Conservation (phyloP, 352 stramenopile species). For the Phytophthora lateralis region DNA sequence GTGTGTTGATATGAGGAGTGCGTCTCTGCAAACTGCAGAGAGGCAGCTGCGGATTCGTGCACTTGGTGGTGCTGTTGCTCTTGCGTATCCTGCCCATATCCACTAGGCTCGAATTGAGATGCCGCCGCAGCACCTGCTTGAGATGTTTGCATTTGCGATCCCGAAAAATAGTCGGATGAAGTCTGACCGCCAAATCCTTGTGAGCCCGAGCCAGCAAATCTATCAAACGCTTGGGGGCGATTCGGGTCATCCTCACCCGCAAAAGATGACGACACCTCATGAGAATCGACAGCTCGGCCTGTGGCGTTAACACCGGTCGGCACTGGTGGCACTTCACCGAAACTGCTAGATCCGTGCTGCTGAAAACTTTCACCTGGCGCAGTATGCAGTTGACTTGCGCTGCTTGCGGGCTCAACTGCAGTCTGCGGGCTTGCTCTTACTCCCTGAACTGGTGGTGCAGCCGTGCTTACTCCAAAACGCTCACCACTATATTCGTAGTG, state of each 20-base stretch:
- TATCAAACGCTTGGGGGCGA: conserved; percentile 22
- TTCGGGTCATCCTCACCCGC: conserved; percentile 10
- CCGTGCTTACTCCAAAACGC: conserved; percentile 12
- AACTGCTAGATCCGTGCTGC: conserved; percentile 10
- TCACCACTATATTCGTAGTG: conserved; percentile 12
- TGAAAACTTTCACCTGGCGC: conserved; percentile 7
- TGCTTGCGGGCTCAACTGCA: conserved; percentile 1
- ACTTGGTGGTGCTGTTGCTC: conserved; percentile 4
- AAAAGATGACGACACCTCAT: conserved; percentile 5
- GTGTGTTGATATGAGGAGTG: conserved; percentile 14
- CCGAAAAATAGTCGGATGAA: conserved; percentile 51
- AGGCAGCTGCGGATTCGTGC: conserved; percentile 7
- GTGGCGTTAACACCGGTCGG: not conserved
- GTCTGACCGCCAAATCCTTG: conserved; percentile 14
- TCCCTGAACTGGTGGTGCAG: not conserved
- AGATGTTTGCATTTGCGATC: conserved; percentile 18
- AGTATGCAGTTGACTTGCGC: not conserved
- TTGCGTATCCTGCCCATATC: conserved; percentile 8
- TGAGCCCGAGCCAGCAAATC: conserved; percentile 30
- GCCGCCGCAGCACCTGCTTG: conserved; percentile 24
- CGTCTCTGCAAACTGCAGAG: conserved; percentile 18
- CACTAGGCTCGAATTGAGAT: conserved; percentile 18
- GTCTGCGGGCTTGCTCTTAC: conserved; percentile 5
- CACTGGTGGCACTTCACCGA: conserved; percentile 4
- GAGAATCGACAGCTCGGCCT: not conserved